Base-by-base conservation (phyloP, 2,329 filamentous ascomycete species). In the Ambrosiella xylebori region DNA sequence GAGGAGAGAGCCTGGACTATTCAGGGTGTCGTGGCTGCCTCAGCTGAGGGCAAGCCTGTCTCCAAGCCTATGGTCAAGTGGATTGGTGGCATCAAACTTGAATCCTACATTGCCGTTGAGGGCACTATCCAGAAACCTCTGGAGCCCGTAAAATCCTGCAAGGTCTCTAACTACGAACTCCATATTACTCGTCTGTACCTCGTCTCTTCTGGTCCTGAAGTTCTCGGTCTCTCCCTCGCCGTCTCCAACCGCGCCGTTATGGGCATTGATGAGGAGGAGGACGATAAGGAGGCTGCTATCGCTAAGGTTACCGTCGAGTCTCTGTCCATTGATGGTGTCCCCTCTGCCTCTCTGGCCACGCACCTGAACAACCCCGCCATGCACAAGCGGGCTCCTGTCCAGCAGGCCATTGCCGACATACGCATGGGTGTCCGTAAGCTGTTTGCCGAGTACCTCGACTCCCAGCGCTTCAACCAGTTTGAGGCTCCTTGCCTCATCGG, bases 21-120 rank as follows among this genome's bases (percentile, higher is more conserved):
- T 44, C 90, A 96, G 74, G 88, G 85, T 56, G 84, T 96, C 41
- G 74, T 88, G 13, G 77, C 79, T 15, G 84, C 80, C 55, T 95
- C 94, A 74, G 80, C 79, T 65, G 80, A 88, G 65, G 81, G 76
- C 40, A 78, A 73, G 54, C 71, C 72, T 6, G 79, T 89, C 41
- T 86, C 81, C 62, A 84, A 83, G 68, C 88, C 87, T 71, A 97
- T 97, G 91, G 87, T 96, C 68, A 97, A 97, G 74, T 97, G 86
- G 81, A 82, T 85, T 54, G 81, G 80, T 53, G 78, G 74, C 49
- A 72, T 95, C 64, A 85, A 81, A 66, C 76, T 84, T 51, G 91
- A 96, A 75, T 88, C 85, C 64, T 89, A 86, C 64, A 82, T 96
- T 35, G 74, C 83, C 45, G 82, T 96, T 61, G 86, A 94, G 66